phyloP scores from a whole-genome alignment of 345 rosid species.

The Cardamine chenopodiifolia region DNA sequence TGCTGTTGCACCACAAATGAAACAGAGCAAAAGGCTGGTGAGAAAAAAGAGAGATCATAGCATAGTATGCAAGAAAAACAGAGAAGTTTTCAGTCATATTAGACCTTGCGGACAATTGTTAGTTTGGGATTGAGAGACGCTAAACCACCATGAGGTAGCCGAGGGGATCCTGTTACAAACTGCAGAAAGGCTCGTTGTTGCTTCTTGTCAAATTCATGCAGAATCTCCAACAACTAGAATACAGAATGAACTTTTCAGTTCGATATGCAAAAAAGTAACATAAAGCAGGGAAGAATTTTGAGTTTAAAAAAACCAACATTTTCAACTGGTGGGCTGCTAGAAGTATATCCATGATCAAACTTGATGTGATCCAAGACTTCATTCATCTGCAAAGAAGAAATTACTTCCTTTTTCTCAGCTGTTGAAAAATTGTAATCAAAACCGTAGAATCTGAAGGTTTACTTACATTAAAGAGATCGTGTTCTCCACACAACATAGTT shows the following conservation, averaged over 20 bases:
- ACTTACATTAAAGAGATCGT: constrained; percentile 66
- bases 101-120: constrained; percentile 92
- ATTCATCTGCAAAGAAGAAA: constrained; percentile 53
- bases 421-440: not conserved
- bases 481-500: constrained; percentile 85
- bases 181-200: constrained; percentile 82
- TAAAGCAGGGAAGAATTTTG: not conserved
- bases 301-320: constrained; percentile 46
- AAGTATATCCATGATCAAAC: constrained; percentile 98
- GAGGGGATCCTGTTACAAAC: constrained; percentile 93
- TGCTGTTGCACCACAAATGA: constrained; percentile 53
- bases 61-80: not conserved
- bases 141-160: constrained; percentile 93
- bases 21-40: not conserved
- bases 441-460: constrained; percentile 18
- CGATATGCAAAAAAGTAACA: not conserved
- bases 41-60: not conserved
- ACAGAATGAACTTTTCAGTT: constrained; percentile 26
- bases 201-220: constrained; percentile 66
- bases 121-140: constrained; percentile 86
- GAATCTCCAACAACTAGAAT: constrained; percentile 74
- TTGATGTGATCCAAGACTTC: constrained; percentile 88
- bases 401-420: not conserved
- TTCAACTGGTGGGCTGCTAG: constrained; percentile 82
- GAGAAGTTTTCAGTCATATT: not conserved